Evolutionary conservation across 1,284 basidiomycete species (phyloP).

Genomic region (Violaceomyces palustris): DNA sequence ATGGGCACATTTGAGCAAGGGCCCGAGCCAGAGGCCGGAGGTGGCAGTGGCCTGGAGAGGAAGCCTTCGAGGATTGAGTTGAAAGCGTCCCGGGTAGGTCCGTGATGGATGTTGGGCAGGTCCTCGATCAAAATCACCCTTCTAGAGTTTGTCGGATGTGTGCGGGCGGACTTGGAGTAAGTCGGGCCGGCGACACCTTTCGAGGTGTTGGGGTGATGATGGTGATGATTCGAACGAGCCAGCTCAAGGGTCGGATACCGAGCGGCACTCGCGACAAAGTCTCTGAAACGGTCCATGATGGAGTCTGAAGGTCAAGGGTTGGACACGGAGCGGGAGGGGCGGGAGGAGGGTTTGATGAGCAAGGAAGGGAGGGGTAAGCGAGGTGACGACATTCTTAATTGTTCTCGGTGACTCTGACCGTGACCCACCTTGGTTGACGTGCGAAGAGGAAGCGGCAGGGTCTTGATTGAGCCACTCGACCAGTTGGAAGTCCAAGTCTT

Average conservation of each 20-base stretch:
- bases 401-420: no score
- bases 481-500: slow-evolving; percentile 72
- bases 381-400: no score
- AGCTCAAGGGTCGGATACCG: slow-evolving; percentile 29
- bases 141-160: slow-evolving; percentile 8
- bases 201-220: no score
- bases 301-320: slow-evolving; percentile 7
- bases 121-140: slow-evolving; percentile 78
- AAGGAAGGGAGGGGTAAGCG: no score
- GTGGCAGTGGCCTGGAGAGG: slow-evolving; percentile 12
- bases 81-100: slow-evolving; percentile 67
- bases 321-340: no score
- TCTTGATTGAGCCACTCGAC: slow-evolving; percentile 76
- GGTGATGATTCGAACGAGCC: no score
- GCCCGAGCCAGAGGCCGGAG: no score
- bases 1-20: slow-evolving; percentile 58
- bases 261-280: slow-evolving; percentile 30
- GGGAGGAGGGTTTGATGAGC: no score
- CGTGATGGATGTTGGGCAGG: slow-evolving; percentile 71
- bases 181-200: no score
- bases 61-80: slow-evolving; percentile 62
- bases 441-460: no score
- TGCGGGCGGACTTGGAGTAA: neutral
- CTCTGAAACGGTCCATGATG: slow-evolving; percentile 30
- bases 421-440: no score